Evolutionary conservation across 805 yeast species (phyloP), one percentile per base, ranked within the genome.

Genomic region (Zygoascus flipseniorum): DNA sequence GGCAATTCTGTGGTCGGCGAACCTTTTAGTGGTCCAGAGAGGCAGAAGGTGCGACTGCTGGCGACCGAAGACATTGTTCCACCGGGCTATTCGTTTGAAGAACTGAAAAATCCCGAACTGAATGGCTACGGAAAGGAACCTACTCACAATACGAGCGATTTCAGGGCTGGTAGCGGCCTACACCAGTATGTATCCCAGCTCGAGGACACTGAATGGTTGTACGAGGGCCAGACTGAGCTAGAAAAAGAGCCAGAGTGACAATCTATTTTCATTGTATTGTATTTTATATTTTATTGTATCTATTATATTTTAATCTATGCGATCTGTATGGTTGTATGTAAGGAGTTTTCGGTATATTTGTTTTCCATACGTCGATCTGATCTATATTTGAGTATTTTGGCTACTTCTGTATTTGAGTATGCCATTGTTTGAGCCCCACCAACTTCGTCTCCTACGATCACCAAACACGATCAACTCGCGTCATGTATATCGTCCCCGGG

Each of bases 401-500:
- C 28, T 23, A 23, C 6, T 4, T 23, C 28, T 3, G 28, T 23
- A 23, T 23, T 23, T 23, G 6, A 23, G 6, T 23, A 23, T 23
- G 28, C 28, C 28, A 23, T 23, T 23, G 28, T 23, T n/a, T 35
- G 39, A 35, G 39, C 39, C 39, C 16, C 39, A 35, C 39, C 16
- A 11, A 13, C 39, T 35, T 35, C 16, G 39, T 35, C 8, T 35
- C 16, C 39, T 35, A 35, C 39, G 28, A 23, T 23, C 28, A 3
- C 3, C 28, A 3, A 23, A 35, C 39, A 35, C 39, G 39, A 3
- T 35, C 39, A n/a, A 35, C 39, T 35, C 39, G 13, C 32, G 32
- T 19, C 48, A 92, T 92, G 99, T 82, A 84, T 65, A 78, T 90
- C 54, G 76, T 79, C 48, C 87, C 95, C 13, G 74, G 77, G 35